Percentiles rank a stretch among this genome's conserved stretches.
These are phyloP conservation scores for Glycine tomentella DNA, from an alignment of 306 rosid genomes.

Conservation along the genomic window DNA sequence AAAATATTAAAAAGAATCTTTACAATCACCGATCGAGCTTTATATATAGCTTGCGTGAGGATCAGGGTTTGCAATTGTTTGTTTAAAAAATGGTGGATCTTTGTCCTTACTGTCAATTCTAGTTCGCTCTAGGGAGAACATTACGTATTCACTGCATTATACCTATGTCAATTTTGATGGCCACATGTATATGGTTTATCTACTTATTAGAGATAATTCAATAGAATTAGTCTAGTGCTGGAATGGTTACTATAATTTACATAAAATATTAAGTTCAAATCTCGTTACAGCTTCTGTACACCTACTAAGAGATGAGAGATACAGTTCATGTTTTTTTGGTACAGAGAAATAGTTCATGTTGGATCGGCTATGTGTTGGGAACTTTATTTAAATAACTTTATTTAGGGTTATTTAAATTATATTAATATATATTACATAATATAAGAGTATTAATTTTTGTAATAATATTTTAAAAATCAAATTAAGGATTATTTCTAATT, in stretches of 20 bases:
- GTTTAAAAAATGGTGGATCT: not conserved
- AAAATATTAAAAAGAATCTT: not conserved
- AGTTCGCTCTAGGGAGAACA: not conserved
- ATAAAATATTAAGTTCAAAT: no score
- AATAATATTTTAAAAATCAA: no score
- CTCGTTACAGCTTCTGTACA: no score
- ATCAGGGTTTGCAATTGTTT: not conserved
- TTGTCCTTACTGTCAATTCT: not conserved
- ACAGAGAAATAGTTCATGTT: no score
- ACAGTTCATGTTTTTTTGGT: no score
- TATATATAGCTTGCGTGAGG: not conserved
- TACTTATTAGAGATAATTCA: not conserved
- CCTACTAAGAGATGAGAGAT: no score
- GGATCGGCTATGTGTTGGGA: not conserved
- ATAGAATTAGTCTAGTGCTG: no score
- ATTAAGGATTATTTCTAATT: no score
- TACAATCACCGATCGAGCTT: not conserved
- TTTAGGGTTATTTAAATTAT: no score
- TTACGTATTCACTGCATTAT: conserved; percentile 1
- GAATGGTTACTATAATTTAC: no score
- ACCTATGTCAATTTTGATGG: not conserved
- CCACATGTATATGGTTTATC: not conserved
- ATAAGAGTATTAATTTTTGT: no score
- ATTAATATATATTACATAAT: no score
- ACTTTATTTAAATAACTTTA: not conserved